Conservation (phyloP, 345 rosid genomes). For the Balakata baccata region DNA sequence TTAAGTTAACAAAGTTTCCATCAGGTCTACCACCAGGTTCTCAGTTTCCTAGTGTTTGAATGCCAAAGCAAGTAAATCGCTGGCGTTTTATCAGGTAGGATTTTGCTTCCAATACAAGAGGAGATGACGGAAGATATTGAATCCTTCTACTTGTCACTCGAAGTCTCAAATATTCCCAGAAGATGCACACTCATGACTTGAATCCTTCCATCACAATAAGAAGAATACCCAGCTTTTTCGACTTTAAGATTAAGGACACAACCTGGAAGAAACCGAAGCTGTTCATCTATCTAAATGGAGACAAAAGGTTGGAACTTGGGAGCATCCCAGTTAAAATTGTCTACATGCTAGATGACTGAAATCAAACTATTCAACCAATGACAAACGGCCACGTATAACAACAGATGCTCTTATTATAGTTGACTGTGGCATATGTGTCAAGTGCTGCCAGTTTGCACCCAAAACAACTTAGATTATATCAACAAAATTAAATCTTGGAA, state of each 20-base stretch:
- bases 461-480: constrained; percentile 13
- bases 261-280: not conserved
- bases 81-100: constrained; percentile 62
- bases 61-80: constrained; percentile 87
- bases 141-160: constrained; percentile 43
- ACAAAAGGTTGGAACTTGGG: not conserved
- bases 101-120: constrained; percentile 51
- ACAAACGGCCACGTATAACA: not conserved
- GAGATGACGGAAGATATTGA: constrained; percentile 61
- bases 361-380: not conserved
- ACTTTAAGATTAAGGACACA: not conserved
- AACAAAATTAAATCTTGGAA: constrained; percentile 16
- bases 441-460: not conserved
- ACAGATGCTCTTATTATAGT: not conserved
- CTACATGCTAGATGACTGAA: not conserved
- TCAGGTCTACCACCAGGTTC: too few species aligned
- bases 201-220: too few species aligned
- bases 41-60: constrained; percentile 63
- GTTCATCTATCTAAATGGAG: not conserved
- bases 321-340: not conserved
- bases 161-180: too few species aligned
- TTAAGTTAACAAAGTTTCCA: too few species aligned
- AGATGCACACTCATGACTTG: too few species aligned
- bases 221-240: too few species aligned
- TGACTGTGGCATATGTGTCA: not conserved